These are phyloP conservation scores for Rhizophagus sp. DNA, from an alignment of 192 early-diverging fungal species.

Conservation along the genomic window DNA sequence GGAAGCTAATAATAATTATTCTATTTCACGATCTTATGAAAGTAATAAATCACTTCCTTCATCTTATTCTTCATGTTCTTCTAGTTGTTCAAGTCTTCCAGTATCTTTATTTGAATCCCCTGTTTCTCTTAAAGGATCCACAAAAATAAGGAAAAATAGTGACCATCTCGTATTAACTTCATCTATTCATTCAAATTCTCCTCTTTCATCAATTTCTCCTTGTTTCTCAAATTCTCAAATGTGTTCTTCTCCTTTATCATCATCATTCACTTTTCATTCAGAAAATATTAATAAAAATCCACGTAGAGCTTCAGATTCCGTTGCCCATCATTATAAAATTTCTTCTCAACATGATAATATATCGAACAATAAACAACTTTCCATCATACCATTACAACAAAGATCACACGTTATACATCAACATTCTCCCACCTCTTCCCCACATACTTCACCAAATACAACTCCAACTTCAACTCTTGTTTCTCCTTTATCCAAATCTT, in stretches of 20 bases:
- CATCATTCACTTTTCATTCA: neutral
- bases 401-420: neutral
- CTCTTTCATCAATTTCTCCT: neutral
- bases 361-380: neutral
- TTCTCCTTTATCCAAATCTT: neutral
- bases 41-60: neutral
- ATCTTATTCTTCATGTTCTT: neutral
- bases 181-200: neutral
- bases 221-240: neutral
- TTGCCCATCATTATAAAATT: neutral
- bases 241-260: neutral
- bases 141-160: neutral
- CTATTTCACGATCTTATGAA: neutral
- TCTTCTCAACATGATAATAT: neutral
- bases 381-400: neutral
- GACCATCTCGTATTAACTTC: neutral
- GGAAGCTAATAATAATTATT: neutral
- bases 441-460: neutral
- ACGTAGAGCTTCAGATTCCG: neutral
- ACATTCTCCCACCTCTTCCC: neutral
- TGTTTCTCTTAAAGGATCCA: no score
- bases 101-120: neutral
- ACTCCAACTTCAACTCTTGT: neutral
- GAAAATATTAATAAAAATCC: neutral
- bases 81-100: neutral